These are phyloP conservation scores for Boeremia lycopersici DNA, from an alignment of 2,329 filamentous ascomycete genomes.

Conservation along the genomic window DNA sequence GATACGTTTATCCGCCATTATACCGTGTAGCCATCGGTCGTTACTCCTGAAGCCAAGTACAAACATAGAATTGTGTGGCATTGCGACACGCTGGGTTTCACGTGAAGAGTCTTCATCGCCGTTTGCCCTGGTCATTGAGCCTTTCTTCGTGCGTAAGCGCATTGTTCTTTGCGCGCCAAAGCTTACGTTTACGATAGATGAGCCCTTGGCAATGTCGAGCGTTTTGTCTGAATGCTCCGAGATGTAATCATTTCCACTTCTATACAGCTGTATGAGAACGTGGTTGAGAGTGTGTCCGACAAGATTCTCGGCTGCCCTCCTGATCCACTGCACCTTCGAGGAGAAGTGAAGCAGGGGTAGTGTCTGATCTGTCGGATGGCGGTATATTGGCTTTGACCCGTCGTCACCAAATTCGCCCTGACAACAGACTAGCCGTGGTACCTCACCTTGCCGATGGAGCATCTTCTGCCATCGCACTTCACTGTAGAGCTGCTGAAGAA, in stretches of 20 bases:
- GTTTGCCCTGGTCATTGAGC: conserved; percentile 22
- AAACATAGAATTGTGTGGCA: conserved; percentile 90
- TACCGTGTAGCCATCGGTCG: conserved; percentile 87
- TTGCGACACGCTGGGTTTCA: conserved; percentile 67
- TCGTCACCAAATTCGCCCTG: conserved; percentile 74
- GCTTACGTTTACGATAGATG: conserved; percentile 89
- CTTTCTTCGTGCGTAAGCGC: conserved; percentile 82
- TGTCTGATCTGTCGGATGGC: conserved; percentile 89
- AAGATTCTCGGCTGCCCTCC: conserved; percentile 69
- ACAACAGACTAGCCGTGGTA: conserved; percentile 88
- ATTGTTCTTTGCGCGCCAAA: conserved; percentile 91
- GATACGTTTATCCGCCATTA: conserved; percentile 81
- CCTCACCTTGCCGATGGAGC: conserved; percentile 89
- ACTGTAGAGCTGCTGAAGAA: conserved; percentile 72
- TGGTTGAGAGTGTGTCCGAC: conserved; percentile 88
- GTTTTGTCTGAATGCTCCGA: conserved; percentile 98
- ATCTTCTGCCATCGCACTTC: conserved; percentile 91
- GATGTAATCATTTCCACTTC: conserved; percentile 87
- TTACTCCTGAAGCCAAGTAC: conserved; percentile 83
- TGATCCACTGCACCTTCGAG: conserved; percentile 71
- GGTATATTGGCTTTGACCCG: conserved; percentile 85
- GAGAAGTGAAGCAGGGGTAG: conserved; percentile 79
- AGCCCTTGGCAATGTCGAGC: conserved; percentile 80
- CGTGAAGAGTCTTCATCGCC: conserved; percentile 50
- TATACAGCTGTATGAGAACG: conserved; percentile 89